Base-by-base conservation (phyloP, 2,329 filamentous ascomycete genomes). In the Sclerotinia borealis region DNA sequence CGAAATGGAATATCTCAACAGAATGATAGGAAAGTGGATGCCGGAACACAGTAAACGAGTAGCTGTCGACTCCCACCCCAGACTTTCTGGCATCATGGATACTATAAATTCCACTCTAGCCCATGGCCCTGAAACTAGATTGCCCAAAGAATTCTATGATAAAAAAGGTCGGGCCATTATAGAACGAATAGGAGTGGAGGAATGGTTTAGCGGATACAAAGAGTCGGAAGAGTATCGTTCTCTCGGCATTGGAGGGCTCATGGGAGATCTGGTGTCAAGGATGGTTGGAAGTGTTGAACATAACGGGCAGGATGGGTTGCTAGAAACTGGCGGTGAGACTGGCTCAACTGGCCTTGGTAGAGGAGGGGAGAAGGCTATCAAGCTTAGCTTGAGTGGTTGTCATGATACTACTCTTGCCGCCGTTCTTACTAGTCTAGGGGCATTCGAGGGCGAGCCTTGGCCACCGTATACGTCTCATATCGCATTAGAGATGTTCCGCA, bases 381-480 rank as follows among this genome's bases (percentile, higher is more conserved):
- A 88, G 66, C 87, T 98, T 68, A 88, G 86, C 19, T 79, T 98
- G 72, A 90, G 86, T 68, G 93, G 93, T 37, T 96, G 93, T 72
- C 93, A 97, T 76, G 93, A 98, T 73, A 98, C 95, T 2, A 98
- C 95, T 0, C 82, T 99, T 6, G 95, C 91, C 3, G 90, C 84
- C 1, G 80, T 92, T 1, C 79, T 99, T 34, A 79, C 88, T 19
- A 91, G 90, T 68, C 77, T 98, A 8, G 95, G 93, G 3, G 89
- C 90, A 3, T 95, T 91, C 73, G 80, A 90, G 48, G 79, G 79
- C 25, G 84, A 83, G 54, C 81, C 83, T 41, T 99, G 95, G 95
- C 95, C 95, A 0, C 93, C 92, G 0, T 99, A 93, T 73, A 97
- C 93, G 0, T 93, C 90, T 70, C 92, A 96, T 71, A 83, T 99